Evolutionary conservation across 2,329 filamentous ascomycete genomes (phyloP), one percentile per base, ranked within the genome.

Genomic region (Fusarium sp.): DNA sequence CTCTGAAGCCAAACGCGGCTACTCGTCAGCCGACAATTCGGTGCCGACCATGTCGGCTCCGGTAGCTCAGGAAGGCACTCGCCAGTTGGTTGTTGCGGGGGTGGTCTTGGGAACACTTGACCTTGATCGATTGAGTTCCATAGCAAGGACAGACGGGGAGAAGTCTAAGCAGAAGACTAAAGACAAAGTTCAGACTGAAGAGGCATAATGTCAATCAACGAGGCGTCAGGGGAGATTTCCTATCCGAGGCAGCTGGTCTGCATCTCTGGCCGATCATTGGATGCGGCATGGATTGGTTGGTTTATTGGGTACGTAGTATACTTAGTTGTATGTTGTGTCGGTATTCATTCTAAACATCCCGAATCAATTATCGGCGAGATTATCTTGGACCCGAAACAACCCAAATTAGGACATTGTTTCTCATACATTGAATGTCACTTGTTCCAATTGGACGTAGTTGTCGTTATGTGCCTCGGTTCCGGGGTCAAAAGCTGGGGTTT

Each of bases 41-140:
- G 68, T 67, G 19, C 54, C 64, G 48, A 54, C 54, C 28, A 53
- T 63, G 26, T 65, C 69, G 49, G 71, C 68, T 56, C 69, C 71
- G 28, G 53, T 39, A 19, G 66, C 48, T 7, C 67, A 63, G 14
- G 63, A 73, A 35, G 68, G 69, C 28, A 68, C 72, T 26, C 67
- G 65, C 30, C 72, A 74, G 9, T 57, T 76, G 45, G 75, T 63
- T 30, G 60, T 73, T 56, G 76, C 75, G 8, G 74, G 73, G 20
- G 57, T 76, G 44, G 57, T 72, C 19, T 43, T 78, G 64, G 77
- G 75, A 32, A 71, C 72, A 32, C 65, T 67, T 24, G 72, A 78
- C n/a, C 62, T 79, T 33, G 77, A 79, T 33, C 72, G 75, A n/a
- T 56, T 78, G 51, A 78, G 74, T 49, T 40, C 55, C 45, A 71